These are phyloP conservation scores for Starmerella powellii DNA, from an alignment of 805 yeast species.

Conservation along the genomic window DNA sequence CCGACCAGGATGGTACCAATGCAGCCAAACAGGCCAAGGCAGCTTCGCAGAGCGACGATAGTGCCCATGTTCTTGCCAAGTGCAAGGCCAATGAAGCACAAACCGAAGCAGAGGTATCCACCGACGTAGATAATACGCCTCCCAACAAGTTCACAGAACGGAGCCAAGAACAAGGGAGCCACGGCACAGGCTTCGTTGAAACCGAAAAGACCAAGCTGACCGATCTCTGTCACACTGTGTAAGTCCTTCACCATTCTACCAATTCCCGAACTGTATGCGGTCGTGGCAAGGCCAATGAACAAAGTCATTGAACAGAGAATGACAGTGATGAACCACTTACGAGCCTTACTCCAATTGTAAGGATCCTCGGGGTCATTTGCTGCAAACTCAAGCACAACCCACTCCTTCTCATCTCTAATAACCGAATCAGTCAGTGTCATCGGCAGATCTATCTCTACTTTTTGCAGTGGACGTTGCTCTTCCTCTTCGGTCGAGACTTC, in stretches of 20 bases:
- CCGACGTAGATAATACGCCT: conserved; percentile 41
- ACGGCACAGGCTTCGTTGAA: conserved; percentile 53
- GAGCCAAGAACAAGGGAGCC: conserved; percentile 52
- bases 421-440: conserved; percentile 20
- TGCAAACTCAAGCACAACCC: conserved; percentile 51
- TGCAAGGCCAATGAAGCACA: conserved; percentile 33
- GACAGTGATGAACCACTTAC: conserved; percentile 41
- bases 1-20: conserved; percentile 68
- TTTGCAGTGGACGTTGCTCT: conserved; percentile 16
- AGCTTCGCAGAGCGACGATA: conserved; percentile 49
- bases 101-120: conserved; percentile 39
- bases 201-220: conserved; percentile 44
- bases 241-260: conserved; percentile 47
- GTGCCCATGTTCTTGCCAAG: conserved; percentile 50
- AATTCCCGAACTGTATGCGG: conserved; percentile 81
- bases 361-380: conserved; percentile 89
- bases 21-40: conserved; percentile 63
- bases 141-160: conserved; percentile 47
- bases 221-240: conserved; percentile 54
- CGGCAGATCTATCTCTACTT: conserved; percentile 21
- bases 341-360: conserved; percentile 56
- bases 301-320: conserved; percentile 61
- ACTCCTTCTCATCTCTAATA: conserved; percentile 21
- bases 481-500: conserved; percentile 11
- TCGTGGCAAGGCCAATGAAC: conserved; percentile 86